Base-by-base conservation (phyloP, 148 eudicot genomes). In the Gaultheria prostrata region DNA sequence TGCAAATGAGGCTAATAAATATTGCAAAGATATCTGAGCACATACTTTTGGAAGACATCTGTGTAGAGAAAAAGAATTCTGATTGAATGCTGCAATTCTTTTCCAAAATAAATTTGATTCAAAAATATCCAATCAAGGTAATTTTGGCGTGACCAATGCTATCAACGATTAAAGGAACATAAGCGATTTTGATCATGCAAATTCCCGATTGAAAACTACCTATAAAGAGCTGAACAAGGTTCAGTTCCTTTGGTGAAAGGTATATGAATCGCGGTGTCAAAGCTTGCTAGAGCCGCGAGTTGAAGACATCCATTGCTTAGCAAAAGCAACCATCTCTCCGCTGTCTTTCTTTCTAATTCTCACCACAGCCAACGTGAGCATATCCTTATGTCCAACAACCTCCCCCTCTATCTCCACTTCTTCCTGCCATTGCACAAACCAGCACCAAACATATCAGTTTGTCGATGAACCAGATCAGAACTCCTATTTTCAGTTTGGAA, bases 321-420 rank as follows among this genome's bases (percentile, higher is more conserved):
- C 86, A 14, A 80, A 17, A 32, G 86, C 88, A 53, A 86, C 28
- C 78, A 83, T 54, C 49, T 83, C 82, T 53, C 77, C 78, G 13
- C 43, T 83, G 18, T 39, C 50, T 59, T 54, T 87, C 81, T 79
- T 87, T 79, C 50, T 87, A 56, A 87, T 53, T n/a, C 33, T 61
- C 43, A 84, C 86, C n/a, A 61, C 71, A 59, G 63, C 87, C 39
- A 83, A 74, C 13, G 72, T 8, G 1, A 87, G 86, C 77, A 11
- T 82, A 5, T 54, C 83, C 80, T 49, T 82, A 28, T 87, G 78
- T 13, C 81, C 85, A 21, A 74, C 76, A 2, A 87, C 80, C 80
- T 63, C 76, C 26, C 76, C 89, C 80, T 84, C 89, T 72, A 87
- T 79, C 71, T 78, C 89, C 2, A 87, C 87, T 50, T 84, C 87